These are phyloP conservation scores for Curvularia sp. DNA, from an alignment of 2,329 filamentous ascomycete genomes.

Conservation along the genomic window DNA sequence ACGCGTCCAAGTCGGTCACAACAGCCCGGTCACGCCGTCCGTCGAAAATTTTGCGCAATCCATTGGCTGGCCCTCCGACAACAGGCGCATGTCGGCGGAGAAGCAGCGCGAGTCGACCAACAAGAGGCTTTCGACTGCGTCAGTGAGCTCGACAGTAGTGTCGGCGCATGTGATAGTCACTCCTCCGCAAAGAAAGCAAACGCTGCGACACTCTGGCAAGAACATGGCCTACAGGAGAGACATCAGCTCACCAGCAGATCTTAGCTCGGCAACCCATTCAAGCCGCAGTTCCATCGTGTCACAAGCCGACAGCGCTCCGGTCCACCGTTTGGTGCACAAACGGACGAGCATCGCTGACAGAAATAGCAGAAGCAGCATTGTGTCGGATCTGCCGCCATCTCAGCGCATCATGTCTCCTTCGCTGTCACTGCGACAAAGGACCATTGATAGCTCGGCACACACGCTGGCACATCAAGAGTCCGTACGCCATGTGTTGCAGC, in stretches of 20 bases:
- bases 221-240: conserved; percentile 60
- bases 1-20: conserved; percentile 44
- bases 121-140: conserved; percentile 59
- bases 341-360: conserved; percentile 58
- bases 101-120: conserved; percentile 41
- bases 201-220: conserved; percentile 63
- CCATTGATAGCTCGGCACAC: conserved; percentile 41
- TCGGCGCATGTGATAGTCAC: conserved; percentile 63
- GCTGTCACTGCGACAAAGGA: conserved; percentile 39
- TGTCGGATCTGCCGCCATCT: conserved; percentile 33
- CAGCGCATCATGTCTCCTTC: conserved; percentile 38
- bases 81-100: conserved; percentile 35
- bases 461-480: conserved; percentile 45
- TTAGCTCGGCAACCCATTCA: conserved; percentile 55
- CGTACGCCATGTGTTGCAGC: conserved; percentile 42
- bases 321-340: conserved; percentile 61
- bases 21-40: conserved; percentile 48
- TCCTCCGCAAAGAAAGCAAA: conserved; percentile 54
- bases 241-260: conserved; percentile 40
- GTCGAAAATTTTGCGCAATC: conserved; percentile 59
- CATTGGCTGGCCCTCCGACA: conserved; percentile 58
- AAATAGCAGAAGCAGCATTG: conserved; percentile 41
- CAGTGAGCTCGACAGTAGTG: conserved; percentile 62
- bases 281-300: conserved; percentile 56
- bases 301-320: conserved; percentile 48